Base-by-base conservation (phyloP, 2,329 filamentous ascomycete species). In the Cordyceps farinosa region DNA sequence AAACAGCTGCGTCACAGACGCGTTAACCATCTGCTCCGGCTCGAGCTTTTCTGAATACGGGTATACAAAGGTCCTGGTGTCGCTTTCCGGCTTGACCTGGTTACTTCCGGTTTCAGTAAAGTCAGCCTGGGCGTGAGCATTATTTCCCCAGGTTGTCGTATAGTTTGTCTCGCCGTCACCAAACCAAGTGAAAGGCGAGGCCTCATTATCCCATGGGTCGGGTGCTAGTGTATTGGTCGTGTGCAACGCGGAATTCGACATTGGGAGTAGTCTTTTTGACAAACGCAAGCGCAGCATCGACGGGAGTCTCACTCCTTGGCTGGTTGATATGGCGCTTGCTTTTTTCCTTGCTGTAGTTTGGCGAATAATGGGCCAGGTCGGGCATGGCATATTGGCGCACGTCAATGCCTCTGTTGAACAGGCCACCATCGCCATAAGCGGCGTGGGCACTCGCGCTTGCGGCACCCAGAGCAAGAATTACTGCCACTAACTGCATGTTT, bases 1-100 rank as follows among this genome's bases (percentile, higher is more conserved):
- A 74, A 85, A 87, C 5, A 87, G 78, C 72, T 87, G 85, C 0
- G 82, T 80, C 58, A 84, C 75, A 0, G 84, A 84, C 1, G 83
- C 83, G 53, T 86, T 80, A 4, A 75, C 72, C 70, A 87, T 87
- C 1, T 65, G 66, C 22, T 69, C 69, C 1, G 77, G 77, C 42
- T 76, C 66, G 1, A 75, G 70, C 52, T 66, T 68, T 1, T 72
- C 67, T 17, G 73, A 71, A 70, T 77, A 83, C n/a, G 72, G 67
- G 67, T 80, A 84, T 67, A 78, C 73, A 57, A 86, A 87, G 57
- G 77, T 73, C 2, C 70, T 74, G 17, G 80, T 80, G 51, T 75
- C 74, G 2, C 38, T 62, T 64, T 87, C 84, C 0, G 83, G 81
- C 50, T 84, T 80, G 52, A 69, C 84, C 67, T 87, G 87, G 76